These are phyloP conservation scores for Leptographium galeiforme DNA, from an alignment of 2,329 filamentous ascomycete species.

Conservation along the genomic window DNA sequence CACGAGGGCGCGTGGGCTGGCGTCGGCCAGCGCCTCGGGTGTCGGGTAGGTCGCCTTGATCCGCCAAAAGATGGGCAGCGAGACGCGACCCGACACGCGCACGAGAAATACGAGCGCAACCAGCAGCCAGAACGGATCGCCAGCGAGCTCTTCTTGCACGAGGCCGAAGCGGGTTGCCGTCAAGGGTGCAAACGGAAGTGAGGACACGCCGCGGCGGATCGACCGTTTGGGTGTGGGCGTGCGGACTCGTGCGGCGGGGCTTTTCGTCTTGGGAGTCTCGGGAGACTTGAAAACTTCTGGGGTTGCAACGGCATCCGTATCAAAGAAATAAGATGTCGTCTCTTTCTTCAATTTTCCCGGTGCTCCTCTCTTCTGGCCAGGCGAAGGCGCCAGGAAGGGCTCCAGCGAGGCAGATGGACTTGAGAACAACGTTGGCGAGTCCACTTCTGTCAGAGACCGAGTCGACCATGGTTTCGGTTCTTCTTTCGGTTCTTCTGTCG, in stretches of 20 bases:
- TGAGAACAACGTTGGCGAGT: neutral
- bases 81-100: conserved; percentile 58
- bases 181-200: conserved; percentile 55
- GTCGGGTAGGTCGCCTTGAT: conserved; percentile 58
- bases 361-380: too few relatives aligned
- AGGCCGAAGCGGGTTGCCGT: conserved; percentile 55
- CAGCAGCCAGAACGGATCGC: conserved; percentile 66
- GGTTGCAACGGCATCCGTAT: too few relatives aligned
- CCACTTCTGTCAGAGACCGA: too few relatives aligned
- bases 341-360: neutral
- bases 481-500: neutral
- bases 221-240: conserved; percentile 13
- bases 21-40: conserved; percentile 45
- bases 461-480: too few relatives aligned
- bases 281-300: too few relatives aligned
- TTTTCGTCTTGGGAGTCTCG: neutral
- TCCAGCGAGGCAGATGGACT: neutral
- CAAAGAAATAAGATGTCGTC: neutral
- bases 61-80: conserved; percentile 61
- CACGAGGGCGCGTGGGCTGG: conserved; percentile 39
- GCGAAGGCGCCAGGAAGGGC: neutral
- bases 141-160: conserved; percentile 66
- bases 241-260: conserved; percentile 2
- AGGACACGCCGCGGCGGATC: conserved; percentile 34
- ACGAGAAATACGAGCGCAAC: conserved; percentile 78